Conservation (phyloP, 2,329 filamentous ascomycete species). For the Pseudogymnoascus sp. region DNA sequence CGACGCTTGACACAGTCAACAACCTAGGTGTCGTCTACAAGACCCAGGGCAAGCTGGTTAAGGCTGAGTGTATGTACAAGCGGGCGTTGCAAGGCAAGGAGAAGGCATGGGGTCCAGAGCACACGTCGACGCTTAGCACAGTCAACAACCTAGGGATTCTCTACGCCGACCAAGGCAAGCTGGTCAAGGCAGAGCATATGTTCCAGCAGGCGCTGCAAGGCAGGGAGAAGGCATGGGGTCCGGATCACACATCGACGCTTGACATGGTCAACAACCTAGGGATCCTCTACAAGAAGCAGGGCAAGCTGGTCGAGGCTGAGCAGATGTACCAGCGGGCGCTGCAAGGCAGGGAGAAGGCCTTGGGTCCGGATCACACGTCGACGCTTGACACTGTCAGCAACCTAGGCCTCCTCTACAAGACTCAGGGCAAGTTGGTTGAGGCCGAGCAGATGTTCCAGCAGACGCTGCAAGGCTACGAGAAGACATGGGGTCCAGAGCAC, state of each 20-base stretch:
- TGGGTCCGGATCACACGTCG: no score
- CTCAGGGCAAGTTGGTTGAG: neutral
- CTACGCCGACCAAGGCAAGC: slow-evolving; percentile 17
- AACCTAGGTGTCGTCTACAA: no score
- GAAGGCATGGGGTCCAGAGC: slow-evolving; percentile 14
- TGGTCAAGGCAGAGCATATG: slow-evolving; percentile 19
- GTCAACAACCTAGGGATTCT: slow-evolving; percentile 18
- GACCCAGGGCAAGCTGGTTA: no score
- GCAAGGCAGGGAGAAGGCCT: no score
- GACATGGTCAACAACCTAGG: slow-evolving; percentile 15
- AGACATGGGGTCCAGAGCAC: slow-evolving; percentile 3
- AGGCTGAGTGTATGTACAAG: slow-evolving; percentile 24
- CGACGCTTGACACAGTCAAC: no score
- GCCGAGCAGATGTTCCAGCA: slow-evolving; percentile 27
- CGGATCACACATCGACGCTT: slow-evolving; percentile 15
- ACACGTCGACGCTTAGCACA: slow-evolving; percentile 13
- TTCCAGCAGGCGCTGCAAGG: slow-evolving; percentile 15
- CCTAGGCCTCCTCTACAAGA: no score
- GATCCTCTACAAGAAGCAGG: no score
- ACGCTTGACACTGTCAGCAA: no score
- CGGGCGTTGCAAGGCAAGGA: slow-evolving; percentile 17
- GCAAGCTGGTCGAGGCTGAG: no score
- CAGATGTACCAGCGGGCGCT: slow-evolving; percentile 12
- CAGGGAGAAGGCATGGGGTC: slow-evolving; percentile 12
- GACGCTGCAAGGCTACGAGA: slow-evolving; percentile 25